Conservation (phyloP, 306 rosid species). For the Comarum palustre region DNA sequence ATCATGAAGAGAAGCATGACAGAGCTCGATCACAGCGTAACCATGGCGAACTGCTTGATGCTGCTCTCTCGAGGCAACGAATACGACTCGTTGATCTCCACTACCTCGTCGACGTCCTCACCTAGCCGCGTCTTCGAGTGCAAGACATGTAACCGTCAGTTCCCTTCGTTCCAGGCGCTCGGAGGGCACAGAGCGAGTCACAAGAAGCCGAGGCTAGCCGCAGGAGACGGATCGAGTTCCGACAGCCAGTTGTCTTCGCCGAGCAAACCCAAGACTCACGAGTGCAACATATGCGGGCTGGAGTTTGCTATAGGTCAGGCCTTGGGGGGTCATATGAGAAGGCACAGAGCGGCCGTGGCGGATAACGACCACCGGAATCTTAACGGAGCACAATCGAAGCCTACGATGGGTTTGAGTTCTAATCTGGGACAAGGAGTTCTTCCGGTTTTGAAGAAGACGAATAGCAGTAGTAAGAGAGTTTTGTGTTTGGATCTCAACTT, state of each 20-base stretch:
- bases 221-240: conserved; percentile 23
- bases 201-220: conserved; percentile 67
- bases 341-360: conserved; percentile 56
- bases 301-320: conserved; percentile 95
- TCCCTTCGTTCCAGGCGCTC: conserved; percentile 86
- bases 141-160: conserved; percentile 84
- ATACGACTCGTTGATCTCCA: conserved; percentile 5
- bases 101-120: conserved; percentile 13
- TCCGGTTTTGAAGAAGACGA: conserved; percentile 32
- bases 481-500: conserved; percentile 76
- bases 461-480: conserved; percentile 31
- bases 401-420: neutral
- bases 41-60: conserved; percentile 91
- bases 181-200: conserved; percentile 98
- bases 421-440: conserved; percentile 18
- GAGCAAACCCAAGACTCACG: conserved; percentile 74
- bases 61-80: conserved; percentile 57
- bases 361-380: neutral
- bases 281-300: conserved; percentile 80
- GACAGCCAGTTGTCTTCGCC: conserved; percentile 45
- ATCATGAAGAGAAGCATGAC: conserved; percentile 59
- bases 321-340: conserved; percentile 94
- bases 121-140: conserved; percentile 73
- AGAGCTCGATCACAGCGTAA: conserved; percentile 46
- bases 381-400: neutral